phyloP scores from a whole-genome alignment of 805 yeast genomes.

The Candida silvatica region DNA sequence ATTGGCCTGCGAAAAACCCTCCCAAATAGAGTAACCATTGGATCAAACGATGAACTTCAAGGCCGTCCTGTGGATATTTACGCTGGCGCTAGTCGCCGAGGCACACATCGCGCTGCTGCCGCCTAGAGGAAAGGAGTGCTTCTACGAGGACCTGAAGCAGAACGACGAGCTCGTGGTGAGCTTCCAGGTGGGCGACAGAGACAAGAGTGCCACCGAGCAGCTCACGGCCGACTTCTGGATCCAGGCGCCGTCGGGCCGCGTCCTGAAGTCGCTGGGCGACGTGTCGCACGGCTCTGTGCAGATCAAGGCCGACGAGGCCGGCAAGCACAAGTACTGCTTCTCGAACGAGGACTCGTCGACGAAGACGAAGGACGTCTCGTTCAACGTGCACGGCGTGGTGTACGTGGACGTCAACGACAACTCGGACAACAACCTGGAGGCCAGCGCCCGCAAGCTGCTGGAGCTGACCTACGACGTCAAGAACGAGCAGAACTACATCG shows the following conservation, averaged over 20 bases:
- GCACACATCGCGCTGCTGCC: slow-evolving; percentile 83
- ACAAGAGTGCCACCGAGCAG: slow-evolving; percentile 61
- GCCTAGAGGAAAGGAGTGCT: slow-evolving; percentile 80
- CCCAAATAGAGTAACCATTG: not conserved
- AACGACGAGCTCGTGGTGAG: slow-evolving; percentile 83
- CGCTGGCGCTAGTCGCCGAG: slow-evolving; percentile 8
- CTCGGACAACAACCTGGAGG: slow-evolving; percentile 70
- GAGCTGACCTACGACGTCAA: slow-evolving; percentile 78
- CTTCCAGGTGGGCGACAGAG: slow-evolving; percentile 91
- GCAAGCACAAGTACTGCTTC: slow-evolving; percentile 84
- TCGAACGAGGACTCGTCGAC: slow-evolving; percentile 71
- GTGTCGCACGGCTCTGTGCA: slow-evolving; percentile 78
- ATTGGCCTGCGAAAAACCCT: not conserved
- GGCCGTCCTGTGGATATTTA: not conserved
- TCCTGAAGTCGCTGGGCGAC: slow-evolving; percentile 39
- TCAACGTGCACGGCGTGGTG: slow-evolving; percentile 89
- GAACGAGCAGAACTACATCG: slow-evolving; percentile 88
- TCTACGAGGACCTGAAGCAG: slow-evolving; percentile 70
- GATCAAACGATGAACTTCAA: not conserved
- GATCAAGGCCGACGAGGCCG: slow-evolving; percentile 54
- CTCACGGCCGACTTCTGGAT: slow-evolving; percentile 57
- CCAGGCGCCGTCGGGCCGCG: slow-evolving; percentile 34
- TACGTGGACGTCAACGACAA: slow-evolving; percentile 68
- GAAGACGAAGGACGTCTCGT: slow-evolving; percentile 83
- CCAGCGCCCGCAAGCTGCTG: slow-evolving; percentile 67